Evolutionary conservation across 1,284 basidiomycete species (phyloP).

Genomic region (Paramarasmius palmivorus): DNA sequence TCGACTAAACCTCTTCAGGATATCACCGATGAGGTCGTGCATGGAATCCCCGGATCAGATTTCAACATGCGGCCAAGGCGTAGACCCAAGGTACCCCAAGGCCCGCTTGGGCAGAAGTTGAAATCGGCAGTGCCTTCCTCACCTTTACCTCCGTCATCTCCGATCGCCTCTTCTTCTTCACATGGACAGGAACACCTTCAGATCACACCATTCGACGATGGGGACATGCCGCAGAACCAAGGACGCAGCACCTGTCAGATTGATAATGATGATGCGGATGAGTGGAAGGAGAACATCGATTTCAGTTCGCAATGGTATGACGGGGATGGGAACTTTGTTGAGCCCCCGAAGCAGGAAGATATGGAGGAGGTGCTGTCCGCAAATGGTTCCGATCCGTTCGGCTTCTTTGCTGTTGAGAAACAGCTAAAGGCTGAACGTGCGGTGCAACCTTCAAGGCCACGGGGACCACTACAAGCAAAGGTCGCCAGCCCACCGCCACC

Average conservation of each 20-base stretch:
- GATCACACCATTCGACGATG: constrained; percentile 2
- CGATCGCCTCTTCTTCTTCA: constrained; percentile 18
- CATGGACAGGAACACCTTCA: constrained; percentile 8
- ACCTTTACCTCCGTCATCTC: constrained; percentile 28
- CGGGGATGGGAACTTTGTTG: not conserved
- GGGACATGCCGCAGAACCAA: not conserved
- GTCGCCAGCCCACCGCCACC: constrained; percentile 20
- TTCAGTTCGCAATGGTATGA: constrained; percentile 4
- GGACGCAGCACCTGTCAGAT: not conserved
- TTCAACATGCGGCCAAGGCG: constrained; percentile 3
- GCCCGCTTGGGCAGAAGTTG: not conserved
- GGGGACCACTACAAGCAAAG: not conserved
- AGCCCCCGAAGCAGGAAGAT: not conserved
- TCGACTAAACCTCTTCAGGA: constrained; percentile 4
- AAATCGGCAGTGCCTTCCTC: constrained; percentile 11
- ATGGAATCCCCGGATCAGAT: not conserved
- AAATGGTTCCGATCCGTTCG: constrained; percentile 40
- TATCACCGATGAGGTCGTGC: constrained; percentile 3
- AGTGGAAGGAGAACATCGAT: constrained; percentile 2
- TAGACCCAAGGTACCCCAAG: constrained; percentile 8
- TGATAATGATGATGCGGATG: constrained; percentile 3
- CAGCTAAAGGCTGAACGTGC: constrained; percentile 37
- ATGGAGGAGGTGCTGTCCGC: not conserved
- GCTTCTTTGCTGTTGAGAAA: constrained; percentile 43
- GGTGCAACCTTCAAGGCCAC: constrained; percentile 9